A percentile compares a stretch with the other conserved stretches of the same genome.
These are phyloP conservation scores for Myrica gale DNA, from an alignment of 306 rosid species.

Conservation along the genomic window DNA sequence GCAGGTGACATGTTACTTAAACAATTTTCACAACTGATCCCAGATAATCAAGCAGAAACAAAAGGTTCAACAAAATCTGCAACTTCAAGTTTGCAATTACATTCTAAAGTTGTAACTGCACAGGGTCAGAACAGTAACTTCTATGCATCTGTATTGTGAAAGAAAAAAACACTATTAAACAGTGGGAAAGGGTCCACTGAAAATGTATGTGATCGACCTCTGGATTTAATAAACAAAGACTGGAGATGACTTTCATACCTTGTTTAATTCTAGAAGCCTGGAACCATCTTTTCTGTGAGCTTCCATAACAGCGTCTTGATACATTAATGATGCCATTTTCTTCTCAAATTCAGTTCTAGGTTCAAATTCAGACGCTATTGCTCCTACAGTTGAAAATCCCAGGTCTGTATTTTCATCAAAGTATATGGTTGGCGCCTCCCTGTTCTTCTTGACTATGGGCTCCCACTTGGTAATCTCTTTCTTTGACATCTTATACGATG, in stretches of 20 bases:
- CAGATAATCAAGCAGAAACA: conserved; percentile 1
- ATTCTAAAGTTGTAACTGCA: not conserved
- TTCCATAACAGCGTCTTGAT: conserved; percentile 54
- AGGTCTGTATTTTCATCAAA: conserved; percentile 62
- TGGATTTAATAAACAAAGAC: not conserved
- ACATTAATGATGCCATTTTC: conserved; percentile 71
- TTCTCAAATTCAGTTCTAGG: conserved; percentile 87
- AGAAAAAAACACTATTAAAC: conserved; percentile 3
- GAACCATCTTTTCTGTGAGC: conserved; percentile 84
- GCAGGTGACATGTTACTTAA: not conserved
- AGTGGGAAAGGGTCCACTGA: not conserved
- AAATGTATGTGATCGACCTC: not conserved
- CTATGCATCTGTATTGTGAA: conserved; percentile 4
- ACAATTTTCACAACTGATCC: not conserved
- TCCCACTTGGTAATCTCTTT: conserved; percentile 71
- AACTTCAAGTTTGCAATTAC: conserved; percentile 9
- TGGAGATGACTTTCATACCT: conserved; percentile 42
- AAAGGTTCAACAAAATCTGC: conserved; percentile 15
- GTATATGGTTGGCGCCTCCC: conserved; percentile 68
- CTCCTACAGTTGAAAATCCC: conserved; percentile 82
- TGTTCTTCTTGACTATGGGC: conserved; percentile 64
- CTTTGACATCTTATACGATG: conserved; percentile 56
- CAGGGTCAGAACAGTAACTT: conserved; percentile 1
- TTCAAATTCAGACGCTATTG: conserved; percentile 79
- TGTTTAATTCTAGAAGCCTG: conserved; percentile 75